Percentiles rank a stretch among this genome's conserved stretches.
These are phyloP conservation scores for Vickermania ingenoplastis DNA, from an alignment of 208 protist genomes.

Conservation along the genomic window DNA sequence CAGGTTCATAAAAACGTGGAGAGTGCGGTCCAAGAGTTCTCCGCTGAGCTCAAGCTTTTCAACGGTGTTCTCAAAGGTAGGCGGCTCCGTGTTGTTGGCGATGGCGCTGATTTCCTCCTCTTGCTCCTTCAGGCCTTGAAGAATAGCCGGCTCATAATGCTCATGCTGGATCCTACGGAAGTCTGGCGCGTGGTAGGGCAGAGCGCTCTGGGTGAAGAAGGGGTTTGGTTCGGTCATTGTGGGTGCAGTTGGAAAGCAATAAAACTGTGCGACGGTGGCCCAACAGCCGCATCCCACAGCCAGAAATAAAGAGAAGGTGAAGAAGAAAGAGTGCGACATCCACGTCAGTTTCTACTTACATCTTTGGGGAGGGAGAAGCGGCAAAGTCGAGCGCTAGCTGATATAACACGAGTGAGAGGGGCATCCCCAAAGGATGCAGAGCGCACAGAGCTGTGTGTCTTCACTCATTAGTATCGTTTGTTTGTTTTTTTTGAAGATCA, in stretches of 20 bases:
- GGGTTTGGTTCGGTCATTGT: background rate
- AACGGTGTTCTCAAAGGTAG: constrained; percentile 4
- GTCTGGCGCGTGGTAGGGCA: background rate
- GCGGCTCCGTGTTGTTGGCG: background rate
- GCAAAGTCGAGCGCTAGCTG: too few relatives aligned
- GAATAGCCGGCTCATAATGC: background rate
- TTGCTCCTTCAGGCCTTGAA: background rate
- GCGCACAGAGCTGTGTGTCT: too few relatives aligned
- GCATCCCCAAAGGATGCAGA: too few relatives aligned
- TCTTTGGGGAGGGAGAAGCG: too few relatives aligned
- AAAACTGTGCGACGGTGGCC: too few relatives aligned
- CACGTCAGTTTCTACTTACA: too few relatives aligned
- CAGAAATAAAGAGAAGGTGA: background rate
- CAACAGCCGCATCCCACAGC: too few relatives aligned
- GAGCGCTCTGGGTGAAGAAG: background rate
- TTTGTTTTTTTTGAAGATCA: too few relatives aligned
- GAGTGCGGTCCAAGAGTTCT: background rate
- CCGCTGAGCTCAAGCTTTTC: background rate
- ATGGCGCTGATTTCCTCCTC: background rate
- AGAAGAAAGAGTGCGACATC: background rate
- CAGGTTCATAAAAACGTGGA: background rate
- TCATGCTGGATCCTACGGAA: background rate
- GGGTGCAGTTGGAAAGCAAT: too few relatives aligned
- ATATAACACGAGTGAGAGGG: too few relatives aligned
- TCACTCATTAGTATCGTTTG: too few relatives aligned